Conservation (phyloP, 2,329 filamentous ascomycete genomes). For the Arthrinium phaeospermum region DNA sequence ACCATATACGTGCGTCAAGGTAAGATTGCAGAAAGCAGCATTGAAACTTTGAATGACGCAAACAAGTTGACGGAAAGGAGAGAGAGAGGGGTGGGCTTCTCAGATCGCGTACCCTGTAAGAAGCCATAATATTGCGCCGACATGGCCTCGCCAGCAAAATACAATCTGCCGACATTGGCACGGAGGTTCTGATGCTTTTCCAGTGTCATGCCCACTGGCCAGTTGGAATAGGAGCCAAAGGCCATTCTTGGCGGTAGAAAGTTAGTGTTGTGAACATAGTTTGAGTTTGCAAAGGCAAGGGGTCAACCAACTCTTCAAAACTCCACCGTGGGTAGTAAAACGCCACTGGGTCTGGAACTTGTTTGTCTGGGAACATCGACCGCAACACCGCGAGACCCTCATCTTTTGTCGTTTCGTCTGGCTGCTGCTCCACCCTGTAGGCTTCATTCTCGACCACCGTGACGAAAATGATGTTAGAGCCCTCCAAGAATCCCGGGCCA, state of each 20-base stretch:
- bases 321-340: constrained; percentile 69
- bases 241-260: constrained; percentile 40
- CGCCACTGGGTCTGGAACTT: constrained; percentile 62
- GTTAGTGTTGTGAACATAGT: neutral
- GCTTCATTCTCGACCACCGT: constrained; percentile 64
- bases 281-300: neutral
- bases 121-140: constrained; percentile 70
- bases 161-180: constrained; percentile 65
- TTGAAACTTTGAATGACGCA: neutral
- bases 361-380: constrained; percentile 63
- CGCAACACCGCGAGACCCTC: constrained; percentile 64
- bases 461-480: constrained; percentile 69
- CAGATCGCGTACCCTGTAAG: constrained; percentile 45
- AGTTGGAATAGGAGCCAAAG: constrained; percentile 71
- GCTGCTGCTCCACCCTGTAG: constrained; percentile 63
- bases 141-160: constrained; percentile 70
- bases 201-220: constrained; percentile 67
- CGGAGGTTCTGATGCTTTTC: constrained; percentile 72
- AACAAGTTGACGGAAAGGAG: neutral
- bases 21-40: neutral
- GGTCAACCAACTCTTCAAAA: constrained; percentile 34
- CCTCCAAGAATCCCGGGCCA: constrained; percentile 61
- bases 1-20: neutral
- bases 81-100: neutral
- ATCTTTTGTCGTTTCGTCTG: constrained; percentile 60